Conservation (phyloP, 192 early-diverging fungal species). For the Coemansia sp. region DNA sequence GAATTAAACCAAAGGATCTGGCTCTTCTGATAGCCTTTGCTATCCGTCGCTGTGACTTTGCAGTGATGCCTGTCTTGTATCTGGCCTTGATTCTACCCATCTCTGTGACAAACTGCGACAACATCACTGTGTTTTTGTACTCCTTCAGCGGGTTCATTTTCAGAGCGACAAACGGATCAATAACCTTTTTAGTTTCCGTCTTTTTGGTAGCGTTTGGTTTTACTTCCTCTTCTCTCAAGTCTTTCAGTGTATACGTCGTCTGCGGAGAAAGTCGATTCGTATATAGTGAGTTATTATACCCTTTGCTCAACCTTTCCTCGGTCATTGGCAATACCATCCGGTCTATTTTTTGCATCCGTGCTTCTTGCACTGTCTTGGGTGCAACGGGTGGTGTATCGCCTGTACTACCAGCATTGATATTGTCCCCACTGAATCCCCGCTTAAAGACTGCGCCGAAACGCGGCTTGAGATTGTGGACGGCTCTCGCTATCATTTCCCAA, state of each 20-base stretch:
- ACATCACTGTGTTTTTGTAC: conserved; percentile 56
- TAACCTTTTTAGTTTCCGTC: background rate
- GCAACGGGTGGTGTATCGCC: background rate
- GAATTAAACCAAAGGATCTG: conserved; percentile 57
- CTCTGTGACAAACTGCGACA: conserved; percentile 60
- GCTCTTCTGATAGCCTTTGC: conserved; percentile 64
- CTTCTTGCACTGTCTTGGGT: conserved; percentile 9
- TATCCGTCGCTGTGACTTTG: conserved; percentile 61
- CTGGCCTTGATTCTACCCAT: conserved; percentile 64
- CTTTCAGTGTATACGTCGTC: conserved; percentile 31
- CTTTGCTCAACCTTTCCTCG: conserved; percentile 3
- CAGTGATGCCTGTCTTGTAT: conserved; percentile 59
- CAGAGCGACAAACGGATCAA: conserved; percentile 41
- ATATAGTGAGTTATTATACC: conserved; percentile 25
- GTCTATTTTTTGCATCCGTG: conserved; percentile 14
- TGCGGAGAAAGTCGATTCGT: conserved; percentile 10
- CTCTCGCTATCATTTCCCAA: background rate
- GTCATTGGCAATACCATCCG: conserved; percentile 1
- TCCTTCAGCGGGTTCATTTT: conserved; percentile 44
- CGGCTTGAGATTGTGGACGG: background rate
- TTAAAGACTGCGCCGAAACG: background rate
- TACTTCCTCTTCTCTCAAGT: background rate
- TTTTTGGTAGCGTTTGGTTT: conserved; percentile 1
- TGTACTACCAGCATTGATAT: background rate
- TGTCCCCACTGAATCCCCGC: background rate